Base-by-base conservation (phyloP, 2,329 filamentous ascomycete species). In the Coniella vitis region DNA sequence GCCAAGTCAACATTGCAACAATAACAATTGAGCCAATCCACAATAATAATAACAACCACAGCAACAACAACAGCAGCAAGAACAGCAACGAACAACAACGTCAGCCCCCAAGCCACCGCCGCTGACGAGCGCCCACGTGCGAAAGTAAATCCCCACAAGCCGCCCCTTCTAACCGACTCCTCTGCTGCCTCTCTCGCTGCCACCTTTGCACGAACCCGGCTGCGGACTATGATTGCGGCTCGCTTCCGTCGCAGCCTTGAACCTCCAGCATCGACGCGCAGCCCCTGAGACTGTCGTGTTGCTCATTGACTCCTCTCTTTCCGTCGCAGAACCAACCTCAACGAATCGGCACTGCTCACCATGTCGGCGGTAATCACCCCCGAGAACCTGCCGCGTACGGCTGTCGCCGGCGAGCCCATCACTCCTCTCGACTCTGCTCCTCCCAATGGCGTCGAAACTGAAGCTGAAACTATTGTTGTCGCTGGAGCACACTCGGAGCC, bases 331-430 rank as follows among this genome's bases (percentile, higher is more conserved):
- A 10, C 32, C 31, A 35, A 19, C 13, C 12, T 20, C 25, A 10
- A 10, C 25, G 25, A 5, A 29, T 10, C 25, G 25, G 10, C 10
- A 10, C 25, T 10, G 25, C 10, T n/a, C 44, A 45, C 4, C 0
- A 53, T 53, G 51, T 45, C 51, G 36, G 29, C 47, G 32, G 51
- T 47, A 29, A 45, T 44, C 13, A 17, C 48, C 19, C 35, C 29
- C 44, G 51, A 44, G 34, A 29, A 29, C n/a, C 51, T 36, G 13
- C 32, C 45, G 22, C 20, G 29, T 25, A 36, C 40, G 10, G 40
- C 38, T 19, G 35, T 51, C 25, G 43, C 43, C 14, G 51, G 51
- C 36, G 44, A 41, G 31, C 51, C 51, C 14, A 50, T 20, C 38
- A 49, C 36, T 32, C 48, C 32, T 21, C 22, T 47, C 21, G 45